Base-by-base conservation (phyloP, 192 early-diverging fungal species). In the Podila epigama region DNA sequence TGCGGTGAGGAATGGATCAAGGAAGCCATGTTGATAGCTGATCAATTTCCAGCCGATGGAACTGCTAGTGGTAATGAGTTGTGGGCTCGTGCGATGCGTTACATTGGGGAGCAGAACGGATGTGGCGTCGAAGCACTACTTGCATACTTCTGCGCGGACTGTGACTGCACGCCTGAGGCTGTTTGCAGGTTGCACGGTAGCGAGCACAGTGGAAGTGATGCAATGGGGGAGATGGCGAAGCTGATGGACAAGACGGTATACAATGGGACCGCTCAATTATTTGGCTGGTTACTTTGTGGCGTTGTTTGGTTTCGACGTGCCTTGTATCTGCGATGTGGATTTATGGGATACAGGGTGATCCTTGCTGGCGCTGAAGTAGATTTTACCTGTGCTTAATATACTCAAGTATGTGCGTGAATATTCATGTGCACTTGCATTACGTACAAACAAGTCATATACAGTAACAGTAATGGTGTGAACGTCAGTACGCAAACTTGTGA, bases 61-160 rank as follows among this genome's bases (percentile, higher is more conserved):
- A 13, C 9, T 51, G 48, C 48, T 18, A 18, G 48, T n/a, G 9
- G 9, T 13, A 51, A n/a, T n/a, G 48, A 51, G 6, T 18, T 51
- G 48, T 51, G 48, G 48, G 48, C 48, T n/a, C 48, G 48, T 51
- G 48, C 48, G 48, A 51, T 51, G 48, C 18, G 48, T 51, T 5
- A n/a, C 48, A n/a, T 51, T 51, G 48, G 8, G 25, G 9, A 51
- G 6, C 48, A 51, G 18, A 51, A 51, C 48, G 48, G 48, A 51
- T 51, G 48, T 51, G 18, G 48, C 48, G 48, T 51, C 18, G 48
- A 51, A 6, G 48, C 48, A 22, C 18, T 51, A 5, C 6, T 51
- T n/a, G 18, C 48, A 13, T 51, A 51, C 18, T 12, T 51, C 9
- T 13, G 48, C 22, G 48, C 48, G 48, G 48, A 51, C 18, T 51